phyloP scores from a whole-genome alignment of 2,329 filamentous ascomycete species.

The Fusarium floridanum region DNA sequence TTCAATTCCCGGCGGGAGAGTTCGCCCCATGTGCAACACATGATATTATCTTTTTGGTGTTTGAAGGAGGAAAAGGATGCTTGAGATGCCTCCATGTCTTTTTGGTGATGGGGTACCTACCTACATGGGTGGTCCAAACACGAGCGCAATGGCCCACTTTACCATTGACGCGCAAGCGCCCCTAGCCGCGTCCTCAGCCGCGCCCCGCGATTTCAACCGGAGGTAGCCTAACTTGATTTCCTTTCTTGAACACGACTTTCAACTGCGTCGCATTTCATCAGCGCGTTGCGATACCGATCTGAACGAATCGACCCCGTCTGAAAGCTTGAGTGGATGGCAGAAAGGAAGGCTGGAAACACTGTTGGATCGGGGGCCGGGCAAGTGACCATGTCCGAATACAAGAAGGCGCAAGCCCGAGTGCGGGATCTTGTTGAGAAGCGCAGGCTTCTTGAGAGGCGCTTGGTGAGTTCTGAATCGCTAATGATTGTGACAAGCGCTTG shows the following conservation, averaged over 20 bases:
- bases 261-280: background rate
- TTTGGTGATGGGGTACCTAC: background rate
- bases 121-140: background rate
- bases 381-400: constrained; percentile 61
- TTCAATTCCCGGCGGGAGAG: background rate
- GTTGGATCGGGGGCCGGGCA: constrained; percentile 46
- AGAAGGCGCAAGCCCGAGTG: constrained; percentile 63
- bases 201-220: constrained; percentile 26
- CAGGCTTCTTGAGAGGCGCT: constrained; percentile 52
- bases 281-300: background rate
- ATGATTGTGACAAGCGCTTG: constrained; percentile 24
- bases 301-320: background rate
- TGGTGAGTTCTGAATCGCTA: constrained; percentile 47
- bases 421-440: constrained; percentile 62
- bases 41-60: background rate
- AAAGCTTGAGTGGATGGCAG: constrained; percentile 48
- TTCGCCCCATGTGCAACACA: background rate
- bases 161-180: background rate
- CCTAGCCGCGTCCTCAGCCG: constrained; percentile 9
- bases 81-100: background rate
- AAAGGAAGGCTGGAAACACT: constrained; percentile 47
- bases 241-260: constrained; percentile 15
- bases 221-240: constrained; percentile 15
- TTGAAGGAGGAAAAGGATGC: background rate
- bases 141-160: background rate